Evolutionary conservation across 2,329 filamentous ascomycete species (phyloP), one percentile per base, ranked within the genome.

Genomic region (Alternaria novae-zelandiae): DNA sequence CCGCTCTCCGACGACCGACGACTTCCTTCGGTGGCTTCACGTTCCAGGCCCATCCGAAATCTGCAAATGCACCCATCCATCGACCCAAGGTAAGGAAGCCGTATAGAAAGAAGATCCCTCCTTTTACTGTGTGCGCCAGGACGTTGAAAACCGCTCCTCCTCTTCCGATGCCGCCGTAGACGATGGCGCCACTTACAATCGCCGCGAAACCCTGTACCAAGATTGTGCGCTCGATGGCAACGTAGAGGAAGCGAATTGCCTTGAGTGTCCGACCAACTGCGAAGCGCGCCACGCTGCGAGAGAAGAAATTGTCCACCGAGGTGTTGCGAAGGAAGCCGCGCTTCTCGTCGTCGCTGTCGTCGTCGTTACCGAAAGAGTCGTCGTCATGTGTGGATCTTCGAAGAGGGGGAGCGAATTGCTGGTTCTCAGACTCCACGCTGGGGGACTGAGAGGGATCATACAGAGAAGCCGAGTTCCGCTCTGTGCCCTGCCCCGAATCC

Each of bases 1-100:
- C 82, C 43, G 84, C 79, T 54, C 88, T 88, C 87, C 90, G 91
- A 74, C 85, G 87, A 68, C 87, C 85, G 17, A 88, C 85, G 12
- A 88, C 76, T 10, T 83, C 83, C 62, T 80, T 79, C 6, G 83
- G 76, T 9, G 93, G 93, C 63, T 91, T 91, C 63, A 94, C 81
- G 74, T 98, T 98, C 95, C 95, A 97, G 0, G 94, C 93, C 95
- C 95, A 98, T 69, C 95, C 95, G 60, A 95, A 86, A 64, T 97
- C 92, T 61, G 91, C 90, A 78, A 97, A 98, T 78, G 91, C 92
- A 25, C 95, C 95, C 75, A 94, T 89, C 91, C 93, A 97, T 59
- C 95, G 90, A 28, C 93, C 94, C 5, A 98, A 85, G 0, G 93
- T 97, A 64, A 97, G 82, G 20, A 97, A 81, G 9, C 95, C 95